Conservation (phyloP, 441 rosid species). For the Pelargonium australe region DNA sequence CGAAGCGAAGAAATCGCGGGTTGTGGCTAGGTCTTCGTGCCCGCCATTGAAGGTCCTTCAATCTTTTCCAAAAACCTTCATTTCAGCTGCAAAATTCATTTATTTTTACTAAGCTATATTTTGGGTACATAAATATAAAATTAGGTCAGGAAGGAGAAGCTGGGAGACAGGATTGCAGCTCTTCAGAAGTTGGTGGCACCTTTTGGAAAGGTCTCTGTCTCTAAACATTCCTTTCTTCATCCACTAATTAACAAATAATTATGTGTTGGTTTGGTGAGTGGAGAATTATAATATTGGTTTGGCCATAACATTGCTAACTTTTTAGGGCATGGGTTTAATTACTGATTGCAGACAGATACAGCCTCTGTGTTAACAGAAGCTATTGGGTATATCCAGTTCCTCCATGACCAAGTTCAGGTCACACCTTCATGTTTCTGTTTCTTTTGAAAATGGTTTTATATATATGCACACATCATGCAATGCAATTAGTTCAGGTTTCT, state of each 20-base stretch:
- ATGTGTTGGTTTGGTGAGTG: no score
- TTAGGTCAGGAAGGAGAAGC: constrained; percentile 47
- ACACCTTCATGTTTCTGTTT: not conserved
- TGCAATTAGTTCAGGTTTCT: not conserved
- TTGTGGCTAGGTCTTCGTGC: constrained; percentile 20
- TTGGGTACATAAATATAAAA: not conserved
- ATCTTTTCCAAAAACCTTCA: not conserved
- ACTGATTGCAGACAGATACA: constrained; percentile 48
- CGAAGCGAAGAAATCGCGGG: constrained; percentile 22
- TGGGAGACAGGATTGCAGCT: constrained; percentile 49
- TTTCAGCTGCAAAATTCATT: not conserved
- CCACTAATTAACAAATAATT: not conserved
- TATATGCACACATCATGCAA: not conserved
- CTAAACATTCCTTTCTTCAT: constrained; percentile 4
- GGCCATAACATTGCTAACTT: not conserved
- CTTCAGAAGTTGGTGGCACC: constrained; percentile 59
- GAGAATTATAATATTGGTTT: constrained; percentile 2
- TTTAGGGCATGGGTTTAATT: not conserved
- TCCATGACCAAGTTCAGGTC: constrained; percentile 40
- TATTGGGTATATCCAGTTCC: constrained; percentile 49
- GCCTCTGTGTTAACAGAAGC: constrained; percentile 60
- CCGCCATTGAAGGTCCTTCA: constrained; percentile 33
- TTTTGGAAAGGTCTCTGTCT: constrained; percentile 42
- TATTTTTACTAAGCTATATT: not conserved
- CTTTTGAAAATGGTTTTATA: no score